A percentile compares a stretch with the other conserved stretches of the same genome.
phyloP scores from a whole-genome alignment of 257 asterid genomes.

The Anisodus tanguticus region DNA sequence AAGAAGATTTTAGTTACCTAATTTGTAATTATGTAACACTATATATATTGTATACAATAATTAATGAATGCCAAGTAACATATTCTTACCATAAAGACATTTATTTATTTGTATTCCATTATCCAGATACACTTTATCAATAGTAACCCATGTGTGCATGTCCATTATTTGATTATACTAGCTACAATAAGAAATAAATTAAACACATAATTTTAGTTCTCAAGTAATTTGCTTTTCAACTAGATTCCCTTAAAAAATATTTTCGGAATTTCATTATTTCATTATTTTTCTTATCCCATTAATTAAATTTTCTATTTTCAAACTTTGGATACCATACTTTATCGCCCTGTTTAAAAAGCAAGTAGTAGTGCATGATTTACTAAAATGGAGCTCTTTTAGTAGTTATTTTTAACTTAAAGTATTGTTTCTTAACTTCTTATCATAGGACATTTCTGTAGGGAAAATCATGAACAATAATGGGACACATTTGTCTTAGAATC shows the following conservation, averaged over 20 bases:
- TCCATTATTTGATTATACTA: slow-evolving; percentile 2
- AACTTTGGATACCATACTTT: slow-evolving; percentile 29
- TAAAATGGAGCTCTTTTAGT: not conserved
- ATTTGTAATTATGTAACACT: too few relatives aligned
- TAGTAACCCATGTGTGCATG: not conserved
- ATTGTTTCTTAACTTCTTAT: slow-evolving; percentile 4
- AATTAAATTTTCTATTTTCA: not conserved
- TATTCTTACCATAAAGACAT: not conserved
- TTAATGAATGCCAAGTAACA: too few relatives aligned
- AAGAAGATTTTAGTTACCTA: too few relatives aligned
- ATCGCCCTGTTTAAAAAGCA: not conserved
- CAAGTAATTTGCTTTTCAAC: not conserved
- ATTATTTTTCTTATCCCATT: not conserved
- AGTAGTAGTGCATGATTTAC: slow-evolving; percentile 10
- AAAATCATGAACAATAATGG: slow-evolving; percentile 45
- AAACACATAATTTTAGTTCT: not conserved
- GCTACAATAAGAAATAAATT: not conserved
- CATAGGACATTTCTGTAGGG: slow-evolving; percentile 40
- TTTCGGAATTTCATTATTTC: not conserved
- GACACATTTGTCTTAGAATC: slow-evolving; percentile 48
- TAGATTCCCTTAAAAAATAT: not conserved
- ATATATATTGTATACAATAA: too few relatives aligned
- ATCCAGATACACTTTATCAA: slow-evolving; percentile 19
- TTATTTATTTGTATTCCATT: not conserved
- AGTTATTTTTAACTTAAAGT: slow-evolving; percentile 8